A percentile compares a stretch with the other conserved stretches of the same genome.
Conservation (phyloP, 176 grass and related monocot species). For the Canna indica region DNA sequence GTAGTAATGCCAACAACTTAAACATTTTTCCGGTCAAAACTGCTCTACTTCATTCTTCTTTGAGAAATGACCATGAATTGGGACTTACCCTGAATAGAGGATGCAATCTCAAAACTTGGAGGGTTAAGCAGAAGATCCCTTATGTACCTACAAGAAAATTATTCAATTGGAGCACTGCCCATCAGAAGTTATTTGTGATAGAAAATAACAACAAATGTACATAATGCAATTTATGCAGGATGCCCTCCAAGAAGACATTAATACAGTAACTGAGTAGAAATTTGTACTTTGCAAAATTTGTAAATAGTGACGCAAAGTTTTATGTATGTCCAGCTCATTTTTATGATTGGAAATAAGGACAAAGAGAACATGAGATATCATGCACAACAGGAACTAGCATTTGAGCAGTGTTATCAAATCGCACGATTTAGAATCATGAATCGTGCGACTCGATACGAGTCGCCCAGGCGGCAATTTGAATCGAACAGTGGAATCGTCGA, state of each 20-base stretch:
- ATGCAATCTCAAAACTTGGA: constrained; percentile 65
- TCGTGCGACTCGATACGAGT: no score
- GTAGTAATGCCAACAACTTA: no score
- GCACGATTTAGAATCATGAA: no score
- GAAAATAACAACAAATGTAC: neutral
- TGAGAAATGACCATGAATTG: neutral
- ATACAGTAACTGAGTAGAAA: neutral
- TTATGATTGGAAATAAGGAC: no score
- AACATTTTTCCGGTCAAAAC: no score
- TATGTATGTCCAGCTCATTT: no score
- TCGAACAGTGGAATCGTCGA: no score
- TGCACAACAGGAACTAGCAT: no score
- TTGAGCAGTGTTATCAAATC: no score
- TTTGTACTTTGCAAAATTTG: neutral
- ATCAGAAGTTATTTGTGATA: neutral
- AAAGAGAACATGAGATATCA: no score
- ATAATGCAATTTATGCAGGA: neutral
- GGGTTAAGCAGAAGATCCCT: constrained; percentile 97
- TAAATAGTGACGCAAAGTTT: neutral
- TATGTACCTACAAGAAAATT: constrained; percentile 53
- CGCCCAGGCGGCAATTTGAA: no score
- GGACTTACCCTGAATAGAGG: constrained; percentile 67
- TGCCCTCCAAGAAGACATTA: neutral
- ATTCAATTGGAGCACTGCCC: neutral
- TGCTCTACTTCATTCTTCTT: neutral